Base-by-base conservation (phyloP, 1,284 basidiomycete genomes). In the Agaricales sp. region DNA sequence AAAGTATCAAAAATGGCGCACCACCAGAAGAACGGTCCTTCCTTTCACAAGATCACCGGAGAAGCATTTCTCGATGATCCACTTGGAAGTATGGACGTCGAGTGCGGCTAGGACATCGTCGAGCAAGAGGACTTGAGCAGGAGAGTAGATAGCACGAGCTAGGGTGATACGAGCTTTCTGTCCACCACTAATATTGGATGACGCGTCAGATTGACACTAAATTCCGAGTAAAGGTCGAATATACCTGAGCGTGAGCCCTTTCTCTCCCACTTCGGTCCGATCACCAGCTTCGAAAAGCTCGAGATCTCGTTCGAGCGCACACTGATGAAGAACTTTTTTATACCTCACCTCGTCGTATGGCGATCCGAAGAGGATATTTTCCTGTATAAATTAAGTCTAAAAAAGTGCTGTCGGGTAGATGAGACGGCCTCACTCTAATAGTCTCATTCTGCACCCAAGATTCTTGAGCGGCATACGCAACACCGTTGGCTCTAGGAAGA, bases 281-380 rank as follows among this genome's bases (percentile, higher is more conserved):
- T 89, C 85, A 3, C 84, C 82, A 58, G 86, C 84, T 59, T 87
- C 83, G 44, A 90, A 70, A 23, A 61, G 47, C 25, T 61, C 67
- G 19, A 84, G 60, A 55, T 84, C 80, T n/a, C 69, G 68, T 52
- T 72, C 68, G 22, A 84, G 61, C 0, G 68, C 78, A 54, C 80
- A 82, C 52, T 77, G 75, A n/a, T 69, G 59, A 13, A 80, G 56
- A 46, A 81, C 82, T 55, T 76, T 77, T 51, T 79, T 71, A 59
- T 93, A 94, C 1, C 92, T 76, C 41, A 73, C 71, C 58, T 82
- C 77, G 52, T 87, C 75, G 55, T 76, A 89, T 0, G 82, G 78
- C 3, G 84, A 67, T 24, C 87, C 85, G 62, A 95, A 96, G 24
- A 92, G 56, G 53, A 96, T 92, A 58, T 95, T 96, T 48, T 90